A percentile compares a stretch with the other conserved stretches of the same genome.
Conservation (phyloP, 2,329 filamentous ascomycete species). For the Podosphaera aphanis region DNA sequence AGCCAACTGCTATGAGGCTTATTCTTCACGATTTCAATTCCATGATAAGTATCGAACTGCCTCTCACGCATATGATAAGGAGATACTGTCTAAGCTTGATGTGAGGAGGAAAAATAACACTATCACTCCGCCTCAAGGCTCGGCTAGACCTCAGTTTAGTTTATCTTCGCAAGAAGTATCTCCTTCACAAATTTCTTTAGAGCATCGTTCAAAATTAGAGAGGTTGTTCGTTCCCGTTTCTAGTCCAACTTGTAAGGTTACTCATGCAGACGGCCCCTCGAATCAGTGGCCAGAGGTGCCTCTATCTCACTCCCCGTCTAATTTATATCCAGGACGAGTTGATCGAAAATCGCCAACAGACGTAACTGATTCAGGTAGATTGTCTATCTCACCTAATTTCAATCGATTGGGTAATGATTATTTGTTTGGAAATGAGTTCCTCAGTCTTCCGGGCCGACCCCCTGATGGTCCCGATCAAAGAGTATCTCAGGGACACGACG, state of each 20-base stretch:
- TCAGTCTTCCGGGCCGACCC: constrained; percentile 25
- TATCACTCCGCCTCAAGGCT: constrained; percentile 14
- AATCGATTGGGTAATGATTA: constrained; percentile 26
- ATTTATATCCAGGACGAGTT: constrained; percentile 6
- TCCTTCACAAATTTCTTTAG: constrained; percentile 14
- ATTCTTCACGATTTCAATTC: constrained; percentile 9
- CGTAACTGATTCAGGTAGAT: constrained; percentile 12
- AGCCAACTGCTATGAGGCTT: constrained; percentile 1
- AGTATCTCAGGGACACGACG: constrained; percentile 17
- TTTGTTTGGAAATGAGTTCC: constrained; percentile 22
- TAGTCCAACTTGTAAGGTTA: constrained; percentile 7
- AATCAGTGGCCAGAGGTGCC: constrained; percentile 14
- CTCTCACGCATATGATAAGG: constrained; percentile 18
- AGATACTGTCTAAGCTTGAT: constrained; percentile 17
- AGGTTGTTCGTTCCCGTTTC: constrained; percentile 16
- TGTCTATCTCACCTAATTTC: constrained; percentile 10
- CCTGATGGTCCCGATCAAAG: constrained; percentile 39
- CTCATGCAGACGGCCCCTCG: constrained; percentile 12
- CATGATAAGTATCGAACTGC: constrained; percentile 16
- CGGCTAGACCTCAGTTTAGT: constrained; percentile 12
- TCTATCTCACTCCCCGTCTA: not conserved
- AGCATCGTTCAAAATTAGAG: constrained; percentile 14
- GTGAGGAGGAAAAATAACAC: constrained; percentile 14
- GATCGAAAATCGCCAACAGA: constrained; percentile 15
- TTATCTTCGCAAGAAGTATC: constrained; percentile 15